Evolutionary conservation across 768 basidiomycete species (phyloP).

Genomic region (Paxillus ammoniavirescens): DNA sequence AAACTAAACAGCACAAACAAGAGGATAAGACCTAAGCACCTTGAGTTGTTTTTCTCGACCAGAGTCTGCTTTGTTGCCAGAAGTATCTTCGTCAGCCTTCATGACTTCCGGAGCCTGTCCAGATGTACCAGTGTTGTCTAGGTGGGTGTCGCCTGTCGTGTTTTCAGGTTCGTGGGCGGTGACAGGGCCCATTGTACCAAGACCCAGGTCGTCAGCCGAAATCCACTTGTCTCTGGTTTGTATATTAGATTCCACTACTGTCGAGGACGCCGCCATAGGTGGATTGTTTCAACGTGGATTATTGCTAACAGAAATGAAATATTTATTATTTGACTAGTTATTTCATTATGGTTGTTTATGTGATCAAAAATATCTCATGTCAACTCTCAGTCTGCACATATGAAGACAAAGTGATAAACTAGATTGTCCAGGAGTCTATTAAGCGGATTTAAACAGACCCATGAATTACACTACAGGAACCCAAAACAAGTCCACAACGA

Average conservation of each 20-base stretch:
- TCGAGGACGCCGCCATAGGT: constrained; percentile 14
- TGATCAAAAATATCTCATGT: too few relatives aligned
- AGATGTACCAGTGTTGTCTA: constrained; percentile 19
- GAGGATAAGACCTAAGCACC: constrained; percentile 77
- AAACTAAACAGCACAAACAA: constrained; percentile 30
- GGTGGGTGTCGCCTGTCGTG: constrained; percentile 42
- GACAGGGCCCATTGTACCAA: constrained; percentile 46
- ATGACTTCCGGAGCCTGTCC: constrained; percentile 15
- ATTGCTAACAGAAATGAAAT: too few relatives aligned
- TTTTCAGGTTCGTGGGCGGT: constrained; percentile 46
- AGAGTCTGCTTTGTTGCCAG: constrained; percentile 43
- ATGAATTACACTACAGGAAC: too few relatives aligned
- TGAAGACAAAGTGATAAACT: too few relatives aligned
- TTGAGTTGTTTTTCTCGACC: constrained; percentile 76
- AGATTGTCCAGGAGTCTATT: too few relatives aligned
- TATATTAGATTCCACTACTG: constrained; percentile 3
- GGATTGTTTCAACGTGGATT: background rate
- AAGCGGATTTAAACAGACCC: too few relatives aligned
- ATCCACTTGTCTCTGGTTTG: constrained; percentile 43
- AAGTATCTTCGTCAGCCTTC: constrained; percentile 42
- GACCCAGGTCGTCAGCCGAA: constrained; percentile 42
- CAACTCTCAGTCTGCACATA: too few relatives aligned
- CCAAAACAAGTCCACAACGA: too few relatives aligned
- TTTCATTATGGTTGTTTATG: too few relatives aligned
- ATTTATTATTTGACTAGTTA: too few relatives aligned